Base-by-base conservation (phyloP, 2,329 filamentous ascomycete genomes). In the Colletotrichum salicis region DNA sequence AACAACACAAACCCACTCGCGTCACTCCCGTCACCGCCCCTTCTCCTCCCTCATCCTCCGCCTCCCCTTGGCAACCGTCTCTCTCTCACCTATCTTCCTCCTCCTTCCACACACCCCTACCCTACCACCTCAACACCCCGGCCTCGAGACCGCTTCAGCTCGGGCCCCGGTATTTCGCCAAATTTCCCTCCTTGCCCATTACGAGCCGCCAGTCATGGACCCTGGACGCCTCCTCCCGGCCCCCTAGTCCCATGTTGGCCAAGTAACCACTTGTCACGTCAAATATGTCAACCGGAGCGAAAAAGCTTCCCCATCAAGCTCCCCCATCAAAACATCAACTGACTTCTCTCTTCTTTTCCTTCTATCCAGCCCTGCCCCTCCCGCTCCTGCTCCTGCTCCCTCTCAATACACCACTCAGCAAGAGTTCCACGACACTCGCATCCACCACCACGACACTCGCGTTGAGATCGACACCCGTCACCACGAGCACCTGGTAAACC, bases 391-490 rank as follows among this genome's bases (percentile, higher is more conserved):
- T 48, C 41, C 41, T 48, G 41, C 41, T 67, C 76, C 60, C 68
- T 73, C 45, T 63, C 75, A 67, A 79, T 83, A 78, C 78, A 77
- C 76, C 75, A 78, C 79, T 75, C 60, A 48, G 41, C 41, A 72
- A 66, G 78, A 84, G 78, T 91, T 90, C 85, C 85, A 87, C 79
- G 89, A 92, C 82, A 87, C 89, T 82, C 89, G 90, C 81, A 84
- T 93, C 85, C 85, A 87, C 79, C 89, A 92, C 85, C 84, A 87
- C 79, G 89, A 92, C 82, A 87, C 89, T 82, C 89, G 90, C 81
- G 84, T 93, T 82, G 89, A 94, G 84, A 85, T 91, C 80, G 87
- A 93, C 82, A 79, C 78, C 75, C 86, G 86, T 76, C 81, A 83
- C 77, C 83, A 84, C 79, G 81, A 83, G 74, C 83, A 83, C 79